These are phyloP conservation scores for Astrothelium subdiscretum DNA, from an alignment of 495 filamentous ascomycete species.

Conservation along the genomic window DNA sequence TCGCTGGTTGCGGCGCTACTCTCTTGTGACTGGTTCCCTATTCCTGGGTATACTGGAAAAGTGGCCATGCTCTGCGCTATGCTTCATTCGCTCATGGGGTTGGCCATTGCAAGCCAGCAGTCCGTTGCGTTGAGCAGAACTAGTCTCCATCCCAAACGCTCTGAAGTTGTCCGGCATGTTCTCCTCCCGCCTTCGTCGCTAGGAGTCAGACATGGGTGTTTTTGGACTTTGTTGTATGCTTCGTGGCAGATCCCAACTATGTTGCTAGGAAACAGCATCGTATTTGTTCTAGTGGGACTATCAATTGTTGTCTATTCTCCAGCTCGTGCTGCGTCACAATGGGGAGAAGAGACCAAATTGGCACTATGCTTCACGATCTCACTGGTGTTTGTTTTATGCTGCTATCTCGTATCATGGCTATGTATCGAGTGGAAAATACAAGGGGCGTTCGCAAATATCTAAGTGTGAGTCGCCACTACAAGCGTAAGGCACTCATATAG, in stretches of 20 bases:
- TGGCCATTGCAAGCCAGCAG: neutral
- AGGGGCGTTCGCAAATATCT: neutral
- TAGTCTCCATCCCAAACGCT: neutral
- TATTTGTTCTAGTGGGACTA: neutral
- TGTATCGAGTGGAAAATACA: neutral
- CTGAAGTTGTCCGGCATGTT: neutral
- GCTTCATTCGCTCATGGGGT: neutral
- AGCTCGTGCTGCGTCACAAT: neutral
- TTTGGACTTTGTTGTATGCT: neutral
- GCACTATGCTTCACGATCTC: neutral
- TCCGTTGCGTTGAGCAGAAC: neutral
- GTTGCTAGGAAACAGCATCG: neutral
- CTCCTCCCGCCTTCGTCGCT: neutral
- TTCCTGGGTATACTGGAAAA: neutral
- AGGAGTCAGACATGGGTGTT: neutral
- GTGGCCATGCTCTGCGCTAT: neutral
- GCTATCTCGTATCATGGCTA: neutral
- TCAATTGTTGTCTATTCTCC: neutral
- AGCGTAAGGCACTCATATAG: neutral
- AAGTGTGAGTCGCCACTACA: neutral
- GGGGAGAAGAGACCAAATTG: neutral
- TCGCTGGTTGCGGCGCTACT: neutral
- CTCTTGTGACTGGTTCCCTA: neutral
- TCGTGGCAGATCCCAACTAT: neutral
- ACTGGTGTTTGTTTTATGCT: neutral